phyloP scores from a whole-genome alignment of 768 basidiomycete species.

The Hygrocybe coccinea region DNA sequence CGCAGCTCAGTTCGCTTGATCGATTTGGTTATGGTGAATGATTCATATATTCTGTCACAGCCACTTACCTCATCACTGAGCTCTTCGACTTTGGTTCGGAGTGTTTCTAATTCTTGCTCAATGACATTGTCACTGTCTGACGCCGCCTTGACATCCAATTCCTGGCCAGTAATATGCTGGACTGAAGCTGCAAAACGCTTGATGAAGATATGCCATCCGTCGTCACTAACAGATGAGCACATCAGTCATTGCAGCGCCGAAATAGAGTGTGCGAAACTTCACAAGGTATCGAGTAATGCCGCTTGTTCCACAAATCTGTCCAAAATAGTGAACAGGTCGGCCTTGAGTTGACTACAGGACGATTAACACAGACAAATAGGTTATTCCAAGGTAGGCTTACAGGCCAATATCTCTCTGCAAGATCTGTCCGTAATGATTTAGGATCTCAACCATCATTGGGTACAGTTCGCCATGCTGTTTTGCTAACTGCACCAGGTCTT shows the following conservation, averaged over 20 bases:
- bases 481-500: constrained; percentile 57
- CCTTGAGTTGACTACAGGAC: constrained; percentile 52
- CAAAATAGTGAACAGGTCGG: constrained; percentile 52
- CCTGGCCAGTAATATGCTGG: constrained; percentile 61
- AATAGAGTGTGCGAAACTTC: constrained; percentile 19
- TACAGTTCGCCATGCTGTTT: constrained; percentile 60
- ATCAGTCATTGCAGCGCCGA: constrained; percentile 6
- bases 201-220: constrained; percentile 59
- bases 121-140: constrained; percentile 39
- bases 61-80: constrained; percentile 60
- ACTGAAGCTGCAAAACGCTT: constrained; percentile 57
- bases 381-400: constrained; percentile 39
- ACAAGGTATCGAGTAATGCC: constrained; percentile 59
- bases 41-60: neutral
- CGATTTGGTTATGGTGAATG: neutral
- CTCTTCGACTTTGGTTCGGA: constrained; percentile 57
- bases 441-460: constrained; percentile 54
- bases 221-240: constrained; percentile 44
- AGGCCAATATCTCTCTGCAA: constrained; percentile 55
- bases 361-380: neutral
- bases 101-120: constrained; percentile 55
- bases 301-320: constrained; percentile 65
- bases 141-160: constrained; percentile 47
- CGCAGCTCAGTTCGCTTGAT: constrained; percentile 47
- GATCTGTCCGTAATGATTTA: constrained; percentile 52